Evolutionary conservation across 768 basidiomycete species (phyloP).

Genomic region (Russula griseocarnosa): DNA sequence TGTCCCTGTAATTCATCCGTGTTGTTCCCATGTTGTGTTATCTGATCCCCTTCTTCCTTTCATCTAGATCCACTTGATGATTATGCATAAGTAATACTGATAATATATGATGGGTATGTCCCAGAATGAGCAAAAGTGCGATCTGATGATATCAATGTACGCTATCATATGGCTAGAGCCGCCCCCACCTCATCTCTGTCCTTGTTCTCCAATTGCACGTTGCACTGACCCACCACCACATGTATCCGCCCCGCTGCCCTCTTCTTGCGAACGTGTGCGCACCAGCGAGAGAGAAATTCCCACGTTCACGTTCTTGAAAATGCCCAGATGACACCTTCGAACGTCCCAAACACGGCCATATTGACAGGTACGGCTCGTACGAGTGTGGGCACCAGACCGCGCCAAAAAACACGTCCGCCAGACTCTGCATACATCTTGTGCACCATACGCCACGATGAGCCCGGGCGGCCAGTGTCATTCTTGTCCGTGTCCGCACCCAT

Average conservation of each 20-base stretch:
- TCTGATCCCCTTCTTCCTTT: not conserved
- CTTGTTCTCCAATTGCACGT: too few relatives aligned
- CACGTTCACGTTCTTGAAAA: slow-evolving; percentile 30
- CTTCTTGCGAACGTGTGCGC: not conserved
- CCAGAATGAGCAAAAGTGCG: not conserved
- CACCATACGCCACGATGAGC: slow-evolving; percentile 46
- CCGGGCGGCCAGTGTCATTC: too few relatives aligned
- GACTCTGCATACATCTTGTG: slow-evolving; percentile 59
- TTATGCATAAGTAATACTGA: slow-evolving; percentile 4
- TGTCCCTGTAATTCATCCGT: slow-evolving; percentile 11
- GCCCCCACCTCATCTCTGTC: not conserved
- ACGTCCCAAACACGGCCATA: slow-evolving; percentile 74
- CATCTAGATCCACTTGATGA: slow-evolving; percentile 11
- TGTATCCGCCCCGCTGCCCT: too few relatives aligned
- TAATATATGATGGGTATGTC: slow-evolving; percentile 4
- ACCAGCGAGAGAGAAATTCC: not conserved
- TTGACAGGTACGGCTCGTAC: slow-evolving; percentile 85
- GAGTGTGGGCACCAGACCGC: slow-evolving; percentile 75
- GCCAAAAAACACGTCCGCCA: slow-evolving; percentile 57
- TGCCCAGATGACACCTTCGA: slow-evolving; percentile 54
- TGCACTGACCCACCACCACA: not conserved
- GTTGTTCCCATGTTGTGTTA: slow-evolving; percentile 7
- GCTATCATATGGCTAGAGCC: slow-evolving; percentile 8
- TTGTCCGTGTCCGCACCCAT: not conserved
- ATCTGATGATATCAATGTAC: not conserved